Conservation (phyloP, 495 filamentous ascomycete species). For the Penicillium simplicissimum region DNA sequence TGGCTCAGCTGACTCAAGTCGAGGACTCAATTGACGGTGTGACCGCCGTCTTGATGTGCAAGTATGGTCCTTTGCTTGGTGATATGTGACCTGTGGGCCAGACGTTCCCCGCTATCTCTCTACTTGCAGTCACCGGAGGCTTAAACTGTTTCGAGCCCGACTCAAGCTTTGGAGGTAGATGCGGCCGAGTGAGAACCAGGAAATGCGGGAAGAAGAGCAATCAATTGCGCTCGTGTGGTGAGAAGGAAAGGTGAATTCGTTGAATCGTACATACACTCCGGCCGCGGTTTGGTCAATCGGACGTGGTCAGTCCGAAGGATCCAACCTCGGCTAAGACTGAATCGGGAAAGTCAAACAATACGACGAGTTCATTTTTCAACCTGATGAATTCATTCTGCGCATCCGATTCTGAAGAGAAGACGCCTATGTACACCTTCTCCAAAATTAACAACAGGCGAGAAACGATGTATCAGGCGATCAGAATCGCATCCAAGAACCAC, state of each 20-base stretch:
- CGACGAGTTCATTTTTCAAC: not conserved
- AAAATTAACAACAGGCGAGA: conserved; percentile 1
- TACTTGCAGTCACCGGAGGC: not conserved
- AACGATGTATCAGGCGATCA: conserved; percentile 9
- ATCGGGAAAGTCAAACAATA: not conserved
- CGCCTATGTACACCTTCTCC: conserved; percentile 14
- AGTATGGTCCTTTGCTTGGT: not conserved
- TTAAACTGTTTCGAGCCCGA: not conserved
- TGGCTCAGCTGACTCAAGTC: not conserved
- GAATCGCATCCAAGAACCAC: conserved; percentile 21
- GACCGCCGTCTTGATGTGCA: not conserved
- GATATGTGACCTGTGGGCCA: not conserved
- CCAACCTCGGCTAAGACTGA: conserved; percentile 5
- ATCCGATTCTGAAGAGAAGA: conserved; percentile 12
- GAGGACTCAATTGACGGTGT: not conserved
- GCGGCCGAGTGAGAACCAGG: not conserved
- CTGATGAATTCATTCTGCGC: conserved; percentile 5
- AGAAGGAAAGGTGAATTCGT: no score
- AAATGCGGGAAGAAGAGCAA: no score
- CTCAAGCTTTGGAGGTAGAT: not conserved
- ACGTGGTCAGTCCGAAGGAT: not conserved
- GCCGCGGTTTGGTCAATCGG: not conserved
- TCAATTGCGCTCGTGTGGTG: not conserved
- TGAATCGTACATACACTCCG: not conserved
- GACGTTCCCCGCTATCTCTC: not conserved